Evolutionary conservation across 192 early-diverging fungal species (phyloP), one percentile per base, ranked within the genome.

Genomic region (Entomortierella parvispora): DNA sequence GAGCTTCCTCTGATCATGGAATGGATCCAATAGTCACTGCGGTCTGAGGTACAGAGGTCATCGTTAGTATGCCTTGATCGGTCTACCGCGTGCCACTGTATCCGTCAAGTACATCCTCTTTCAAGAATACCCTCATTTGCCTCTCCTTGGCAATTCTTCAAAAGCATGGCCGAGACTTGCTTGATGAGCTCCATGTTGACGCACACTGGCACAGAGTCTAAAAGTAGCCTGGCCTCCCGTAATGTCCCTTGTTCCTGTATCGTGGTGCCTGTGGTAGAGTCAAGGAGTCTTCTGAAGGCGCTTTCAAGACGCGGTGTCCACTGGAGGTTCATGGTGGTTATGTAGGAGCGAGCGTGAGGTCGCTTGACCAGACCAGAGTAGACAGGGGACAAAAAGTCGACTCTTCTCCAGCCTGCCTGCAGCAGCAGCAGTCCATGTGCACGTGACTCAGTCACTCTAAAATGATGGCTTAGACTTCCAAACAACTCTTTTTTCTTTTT

Each of bases 281-380:
- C 26, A 4, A 47, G 28, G 5, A 77, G 54, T 29, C 52, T 68
- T 47, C n/a, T 52, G 52, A 77, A 77, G 48, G 74, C 74, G 20
- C 18, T 57, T 40, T 77, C 74, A 2, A 77, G 63, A 26, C 74
- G 65, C 5, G 74, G 74, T 31, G 74, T 77, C 74, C 74, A 77
- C 68, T 45, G 44, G 29, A 77, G 18, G 29, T 53, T 58, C 12
- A 76, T 60, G 65, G 68, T 76, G 51, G 22, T 29, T 61, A n/a
- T n/a, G n/a, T n/a, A n/a, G n/a, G n/a, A n/a, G n/a, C n/a, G n/a
- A n/a, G n/a, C n/a, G n/a, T n/a, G n/a, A n/a, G n/a, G n/a, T n/a
- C n/a, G n/a, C n/a, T n/a, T n/a, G n/a, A n/a, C n/a, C n/a, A n/a
- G n/a, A n/a, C n/a, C n/a, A n/a, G n/a, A n/a, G n/a, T n/a, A n/a